These are phyloP conservation scores for Lolium perenne DNA, from an alignment of 176 grass and related monocot genomes.

Conservation along the genomic window DNA sequence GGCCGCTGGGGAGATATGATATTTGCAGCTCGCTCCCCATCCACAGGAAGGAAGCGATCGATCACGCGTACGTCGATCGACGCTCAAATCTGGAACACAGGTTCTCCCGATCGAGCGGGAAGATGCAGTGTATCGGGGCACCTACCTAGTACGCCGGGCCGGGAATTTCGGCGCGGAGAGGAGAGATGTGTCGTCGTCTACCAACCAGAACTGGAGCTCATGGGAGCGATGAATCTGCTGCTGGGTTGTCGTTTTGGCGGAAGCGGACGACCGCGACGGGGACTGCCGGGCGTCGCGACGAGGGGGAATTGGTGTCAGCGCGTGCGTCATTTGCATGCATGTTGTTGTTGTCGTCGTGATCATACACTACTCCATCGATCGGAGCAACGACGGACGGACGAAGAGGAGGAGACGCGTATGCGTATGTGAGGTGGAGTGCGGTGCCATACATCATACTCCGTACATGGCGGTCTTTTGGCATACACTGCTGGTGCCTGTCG, in stretches of 20 bases:
- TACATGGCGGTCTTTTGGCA: no score
- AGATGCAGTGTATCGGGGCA: not conserved
- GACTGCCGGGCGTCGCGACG: conserved; percentile 29
- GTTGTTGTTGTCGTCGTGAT: conserved; percentile 32
- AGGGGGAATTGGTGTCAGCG: conserved; percentile 60
- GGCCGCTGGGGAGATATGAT: conserved; percentile 31
- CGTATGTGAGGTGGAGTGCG: not conserved
- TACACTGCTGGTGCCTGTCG: not conserved
- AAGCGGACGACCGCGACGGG: no score
- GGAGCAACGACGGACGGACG: not conserved
- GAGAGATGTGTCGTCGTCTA: not conserved
- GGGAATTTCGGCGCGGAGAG: not conserved
- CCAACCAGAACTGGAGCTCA: conserved; percentile 11
- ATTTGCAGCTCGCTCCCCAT: conserved; percentile 35
- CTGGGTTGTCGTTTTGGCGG: no score
- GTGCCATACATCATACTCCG: no score
- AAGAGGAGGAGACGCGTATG: not conserved
- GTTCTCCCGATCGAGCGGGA: not conserved
- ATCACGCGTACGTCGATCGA: not conserved
- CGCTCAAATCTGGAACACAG: conserved; percentile 30
- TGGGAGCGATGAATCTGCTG: not conserved
- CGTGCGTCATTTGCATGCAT: conserved; percentile 58
- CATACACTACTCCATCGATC: not conserved
- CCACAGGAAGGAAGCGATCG: not conserved
- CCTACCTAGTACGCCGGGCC: not conserved